Conservation (phyloP, 2,329 filamentous ascomycete genomes). For the Parafenestella ontariensis region DNA sequence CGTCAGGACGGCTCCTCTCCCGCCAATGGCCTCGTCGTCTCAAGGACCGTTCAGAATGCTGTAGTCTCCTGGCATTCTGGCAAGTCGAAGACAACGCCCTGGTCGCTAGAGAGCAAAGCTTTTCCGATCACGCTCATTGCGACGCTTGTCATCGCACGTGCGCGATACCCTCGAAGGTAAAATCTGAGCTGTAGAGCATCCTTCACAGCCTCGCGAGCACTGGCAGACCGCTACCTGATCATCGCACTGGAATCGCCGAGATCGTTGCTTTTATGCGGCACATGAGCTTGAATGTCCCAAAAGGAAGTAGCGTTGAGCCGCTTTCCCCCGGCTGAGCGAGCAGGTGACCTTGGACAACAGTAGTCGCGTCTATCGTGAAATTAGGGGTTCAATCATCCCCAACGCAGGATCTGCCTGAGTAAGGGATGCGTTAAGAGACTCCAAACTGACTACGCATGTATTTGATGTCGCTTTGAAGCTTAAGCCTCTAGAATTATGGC, state of each 20-base stretch:
- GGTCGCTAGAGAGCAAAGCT: background rate
- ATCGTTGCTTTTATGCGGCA: constrained; percentile 21
- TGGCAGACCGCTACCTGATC: constrained; percentile 9
- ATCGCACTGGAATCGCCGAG: constrained; percentile 8
- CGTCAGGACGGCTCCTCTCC: background rate
- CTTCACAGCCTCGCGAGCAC: background rate
- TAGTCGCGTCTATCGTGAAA: constrained; percentile 17
- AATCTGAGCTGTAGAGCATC: background rate
- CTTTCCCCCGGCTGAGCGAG: constrained; percentile 15
- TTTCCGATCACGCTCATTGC: background rate
- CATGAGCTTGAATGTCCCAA: constrained; percentile 16
- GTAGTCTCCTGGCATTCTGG: background rate
- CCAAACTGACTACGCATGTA: background rate
- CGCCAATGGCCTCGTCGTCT: background rate
- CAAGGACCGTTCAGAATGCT: background rate
- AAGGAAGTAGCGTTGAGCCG: constrained; percentile 14
- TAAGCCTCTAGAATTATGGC: background rate
- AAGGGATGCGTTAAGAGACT: no score
- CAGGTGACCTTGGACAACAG: constrained; percentile 19
- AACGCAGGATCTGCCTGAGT: background rate
- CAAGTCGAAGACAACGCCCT: background rate
- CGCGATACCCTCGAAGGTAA: no score
- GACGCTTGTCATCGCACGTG: background rate
- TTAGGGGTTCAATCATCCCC: background rate
- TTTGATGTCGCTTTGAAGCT: background rate